These are phyloP conservation scores for Nepenthes gracilis DNA, from an alignment of 148 eudicot genomes.

Conservation along the genomic window DNA sequence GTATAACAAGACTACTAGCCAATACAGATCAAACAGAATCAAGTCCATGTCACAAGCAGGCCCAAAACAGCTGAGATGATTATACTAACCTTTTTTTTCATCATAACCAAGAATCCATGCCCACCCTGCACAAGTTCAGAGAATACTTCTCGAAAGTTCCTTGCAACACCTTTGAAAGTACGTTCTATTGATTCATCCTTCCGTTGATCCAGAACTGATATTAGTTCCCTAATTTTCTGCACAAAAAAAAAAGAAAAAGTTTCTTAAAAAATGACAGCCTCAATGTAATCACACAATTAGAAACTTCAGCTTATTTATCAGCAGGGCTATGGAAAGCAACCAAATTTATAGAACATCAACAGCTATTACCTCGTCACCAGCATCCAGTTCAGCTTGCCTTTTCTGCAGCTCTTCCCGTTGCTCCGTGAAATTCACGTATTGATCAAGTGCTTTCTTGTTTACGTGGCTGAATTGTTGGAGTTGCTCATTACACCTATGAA, in stretches of 20 bases:
- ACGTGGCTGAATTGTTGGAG: conserved; percentile 97
- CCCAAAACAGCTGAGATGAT: background rate
- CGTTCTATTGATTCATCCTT: conserved; percentile 99
- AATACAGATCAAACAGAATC: background rate
- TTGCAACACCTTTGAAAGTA: conserved; percentile 97
- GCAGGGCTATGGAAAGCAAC: background rate
- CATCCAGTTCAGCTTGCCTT: conserved; percentile 93
- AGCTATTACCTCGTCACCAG: conserved; percentile 81
- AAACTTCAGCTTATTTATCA: background rate
- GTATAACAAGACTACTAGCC: too few species aligned
- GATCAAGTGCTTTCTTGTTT: conserved; percentile 98
- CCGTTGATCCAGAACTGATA: conserved; percentile 73
- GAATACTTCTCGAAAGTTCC: conserved; percentile 95
- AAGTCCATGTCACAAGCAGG: background rate
- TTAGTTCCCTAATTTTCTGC: conserved; percentile 94
- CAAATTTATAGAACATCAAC: conserved; percentile 1
- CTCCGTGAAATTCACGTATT: conserved; percentile 93
- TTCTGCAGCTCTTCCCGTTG: conserved; percentile 95
- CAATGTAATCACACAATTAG: background rate
- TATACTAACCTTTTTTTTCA: conserved; percentile 86
- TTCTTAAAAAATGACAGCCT: conserved; percentile 1
- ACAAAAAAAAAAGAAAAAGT: conserved; percentile 5
- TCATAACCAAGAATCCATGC: conserved; percentile 87
- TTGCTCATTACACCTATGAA: conserved; percentile 89
- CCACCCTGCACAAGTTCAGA: conserved; percentile 99